Evolutionary conservation across 2,329 filamentous ascomycete species (phyloP).

Genomic region (Alternaria gansuensis): DNA sequence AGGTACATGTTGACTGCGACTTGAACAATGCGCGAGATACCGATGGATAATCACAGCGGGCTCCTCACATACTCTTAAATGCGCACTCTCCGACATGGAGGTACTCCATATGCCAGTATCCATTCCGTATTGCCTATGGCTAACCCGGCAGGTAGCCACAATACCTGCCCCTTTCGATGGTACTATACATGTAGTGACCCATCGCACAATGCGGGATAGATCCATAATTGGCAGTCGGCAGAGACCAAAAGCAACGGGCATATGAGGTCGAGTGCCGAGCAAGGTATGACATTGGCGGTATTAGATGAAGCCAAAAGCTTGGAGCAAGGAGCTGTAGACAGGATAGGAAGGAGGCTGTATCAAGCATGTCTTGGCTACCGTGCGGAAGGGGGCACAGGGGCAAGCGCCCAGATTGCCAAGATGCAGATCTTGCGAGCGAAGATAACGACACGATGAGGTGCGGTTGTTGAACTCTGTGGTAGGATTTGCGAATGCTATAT

Average conservation of each 20-base stretch:
- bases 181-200: constrained; percentile 25
- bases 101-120: constrained; percentile 22
- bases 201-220: constrained; percentile 23
- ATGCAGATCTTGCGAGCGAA: constrained; percentile 25
- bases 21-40: constrained; percentile 15
- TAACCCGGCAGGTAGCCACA: constrained; percentile 42
- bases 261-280: constrained; percentile 30
- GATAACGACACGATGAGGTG: constrained; percentile 2
- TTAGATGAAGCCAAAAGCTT: constrained; percentile 47
- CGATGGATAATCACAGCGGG: constrained; percentile 1
- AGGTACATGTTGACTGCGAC: constrained; percentile 38
- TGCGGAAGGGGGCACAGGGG: constrained; percentile 12
- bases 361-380: constrained; percentile 41
- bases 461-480: neutral
- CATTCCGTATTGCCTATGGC: constrained; percentile 29
- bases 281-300: constrained; percentile 40
- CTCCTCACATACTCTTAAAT: constrained; percentile 35
- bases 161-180: constrained; percentile 41
- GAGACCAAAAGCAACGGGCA: constrained; percentile 29
- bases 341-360: constrained; percentile 48
- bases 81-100: constrained; percentile 15
- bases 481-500: neutral
- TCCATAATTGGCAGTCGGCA: constrained; percentile 34
- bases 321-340: constrained; percentile 29
- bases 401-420: constrained; percentile 29